Percentiles rank a stretch among this genome's conserved stretches.
Evolutionary conservation across 768 basidiomycete species (phyloP).

Genomic region (Polyporus arcularius): DNA sequence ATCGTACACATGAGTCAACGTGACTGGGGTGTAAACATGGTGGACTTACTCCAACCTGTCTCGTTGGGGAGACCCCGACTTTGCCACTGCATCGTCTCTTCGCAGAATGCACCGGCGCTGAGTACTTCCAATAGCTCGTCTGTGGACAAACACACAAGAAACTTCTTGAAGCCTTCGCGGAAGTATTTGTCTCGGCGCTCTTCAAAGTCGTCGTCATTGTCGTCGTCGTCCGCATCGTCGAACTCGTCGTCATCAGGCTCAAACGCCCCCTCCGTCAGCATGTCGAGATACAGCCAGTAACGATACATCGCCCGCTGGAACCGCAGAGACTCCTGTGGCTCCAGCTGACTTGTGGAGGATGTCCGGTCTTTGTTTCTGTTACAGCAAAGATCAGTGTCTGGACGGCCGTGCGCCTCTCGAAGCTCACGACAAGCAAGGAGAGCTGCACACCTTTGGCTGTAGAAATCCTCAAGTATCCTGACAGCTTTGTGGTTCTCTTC

Average conservation of each 20-base stretch:
- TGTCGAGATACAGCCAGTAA: slow-evolving; percentile 26
- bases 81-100: slow-evolving; percentile 10
- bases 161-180: neutral
- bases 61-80: no score
- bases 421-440: no score
- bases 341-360: slow-evolving; percentile 32
- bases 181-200: neutral
- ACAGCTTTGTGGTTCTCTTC: slow-evolving; percentile 29
- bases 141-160: slow-evolving; percentile 16
- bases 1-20: neutral
- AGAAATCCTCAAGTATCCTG: slow-evolving; percentile 37
- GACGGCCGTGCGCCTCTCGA: no score
- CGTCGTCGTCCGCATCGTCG: slow-evolving; percentile 8
- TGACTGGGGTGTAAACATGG: neutral
- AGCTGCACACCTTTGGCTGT: slow-evolving; percentile 38
- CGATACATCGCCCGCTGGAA: slow-evolving; percentile 35
- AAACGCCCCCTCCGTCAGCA: neutral
- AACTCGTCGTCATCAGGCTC: neutral
- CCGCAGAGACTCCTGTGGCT: slow-evolving; percentile 32
- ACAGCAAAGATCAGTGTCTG: no score
- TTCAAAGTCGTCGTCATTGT: slow-evolving; percentile 13
- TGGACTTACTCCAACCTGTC: no score
- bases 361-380: slow-evolving; percentile 40
- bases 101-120: slow-evolving; percentile 23
- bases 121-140: slow-evolving; percentile 25